Conservation (phyloP, 225 moss, liverwort and hornwort genomes). For the Bryoerythrophyllum caledonicum region DNA sequence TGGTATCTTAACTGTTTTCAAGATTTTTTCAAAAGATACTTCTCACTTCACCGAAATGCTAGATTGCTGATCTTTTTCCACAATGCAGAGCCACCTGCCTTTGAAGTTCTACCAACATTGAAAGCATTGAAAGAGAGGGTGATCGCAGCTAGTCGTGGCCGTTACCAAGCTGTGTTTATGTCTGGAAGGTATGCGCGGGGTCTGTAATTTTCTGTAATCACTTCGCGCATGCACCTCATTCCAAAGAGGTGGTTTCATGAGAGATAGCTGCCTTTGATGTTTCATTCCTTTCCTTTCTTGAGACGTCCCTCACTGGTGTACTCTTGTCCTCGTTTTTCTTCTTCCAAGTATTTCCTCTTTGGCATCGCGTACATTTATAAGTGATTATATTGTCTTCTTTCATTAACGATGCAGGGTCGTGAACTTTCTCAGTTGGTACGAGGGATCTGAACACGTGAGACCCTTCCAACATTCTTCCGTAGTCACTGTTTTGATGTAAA, state of each 20-base stretch:
- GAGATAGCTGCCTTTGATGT: not conserved
- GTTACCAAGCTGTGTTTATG: conserved; percentile 84
- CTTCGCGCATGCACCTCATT: not conserved
- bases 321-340: not conserved
- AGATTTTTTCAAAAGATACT: not conserved
- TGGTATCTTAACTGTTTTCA: not conserved
- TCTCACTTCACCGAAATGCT: not conserved
- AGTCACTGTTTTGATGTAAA: conserved; percentile 7
- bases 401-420: not conserved
- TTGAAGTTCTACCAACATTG: conserved; percentile 65
- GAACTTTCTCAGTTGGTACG: not conserved
- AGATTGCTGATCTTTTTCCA: conserved; percentile 1
- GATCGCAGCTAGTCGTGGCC: conserved; percentile 69
- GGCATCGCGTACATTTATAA: not conserved
- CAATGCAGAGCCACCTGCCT: conserved; percentile 68
- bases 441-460: conserved; percentile 1
- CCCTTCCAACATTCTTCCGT: not conserved
- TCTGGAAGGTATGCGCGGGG: conserved; percentile 63
- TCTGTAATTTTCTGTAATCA: not conserved
- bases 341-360: not conserved
- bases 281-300: not conserved
- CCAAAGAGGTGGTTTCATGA: not conserved
- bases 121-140: conserved; percentile 73
- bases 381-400: not conserved
- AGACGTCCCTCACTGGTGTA: conserved; percentile 1